Evolutionary conservation across 2,329 filamentous ascomycete species (phyloP).

Genomic region (Phoma sp.): DNA sequence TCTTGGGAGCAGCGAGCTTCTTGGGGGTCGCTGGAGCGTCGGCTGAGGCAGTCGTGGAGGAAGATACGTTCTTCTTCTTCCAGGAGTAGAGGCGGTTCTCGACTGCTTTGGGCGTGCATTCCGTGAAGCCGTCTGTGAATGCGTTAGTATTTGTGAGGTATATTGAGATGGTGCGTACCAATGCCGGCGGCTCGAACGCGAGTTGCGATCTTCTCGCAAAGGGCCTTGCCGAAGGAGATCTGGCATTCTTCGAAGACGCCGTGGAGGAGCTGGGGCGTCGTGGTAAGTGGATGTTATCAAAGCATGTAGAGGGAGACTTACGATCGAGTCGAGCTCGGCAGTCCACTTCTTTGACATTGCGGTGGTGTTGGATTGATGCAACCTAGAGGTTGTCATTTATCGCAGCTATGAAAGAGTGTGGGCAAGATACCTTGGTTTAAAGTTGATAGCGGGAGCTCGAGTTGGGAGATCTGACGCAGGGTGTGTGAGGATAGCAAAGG

Average conservation of each 20-base stretch:
- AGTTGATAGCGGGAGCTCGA: background rate
- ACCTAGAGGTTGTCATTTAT: background rate
- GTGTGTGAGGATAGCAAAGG: background rate
- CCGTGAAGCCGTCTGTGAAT: constrained; percentile 9
- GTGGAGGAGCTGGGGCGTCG: background rate
- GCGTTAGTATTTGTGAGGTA: background rate
- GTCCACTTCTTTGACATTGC: constrained; percentile 14
- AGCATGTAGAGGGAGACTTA: background rate
- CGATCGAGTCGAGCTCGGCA: constrained; percentile 14
- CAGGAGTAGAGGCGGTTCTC: constrained; percentile 30
- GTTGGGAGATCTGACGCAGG: background rate
- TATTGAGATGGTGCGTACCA: constrained; percentile 9
- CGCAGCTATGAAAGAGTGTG: background rate
- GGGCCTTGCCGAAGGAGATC: constrained; percentile 19
- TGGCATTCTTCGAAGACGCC: constrained; percentile 17
- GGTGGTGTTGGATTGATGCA: background rate
- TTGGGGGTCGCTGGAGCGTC: constrained; percentile 4
- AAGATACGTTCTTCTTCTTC: constrained; percentile 26
- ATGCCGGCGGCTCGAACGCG: constrained; percentile 15
- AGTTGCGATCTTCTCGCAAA: constrained; percentile 22
- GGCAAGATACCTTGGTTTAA: background rate
- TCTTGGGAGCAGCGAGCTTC: constrained; percentile 7
- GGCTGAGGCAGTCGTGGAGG: background rate
- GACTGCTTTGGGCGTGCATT: constrained; percentile 39
- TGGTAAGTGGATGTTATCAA: background rate